These are phyloP conservation scores for Alternaria metachromatica DNA, from an alignment of 2,329 filamentous ascomycete genomes.

Conservation along the genomic window DNA sequence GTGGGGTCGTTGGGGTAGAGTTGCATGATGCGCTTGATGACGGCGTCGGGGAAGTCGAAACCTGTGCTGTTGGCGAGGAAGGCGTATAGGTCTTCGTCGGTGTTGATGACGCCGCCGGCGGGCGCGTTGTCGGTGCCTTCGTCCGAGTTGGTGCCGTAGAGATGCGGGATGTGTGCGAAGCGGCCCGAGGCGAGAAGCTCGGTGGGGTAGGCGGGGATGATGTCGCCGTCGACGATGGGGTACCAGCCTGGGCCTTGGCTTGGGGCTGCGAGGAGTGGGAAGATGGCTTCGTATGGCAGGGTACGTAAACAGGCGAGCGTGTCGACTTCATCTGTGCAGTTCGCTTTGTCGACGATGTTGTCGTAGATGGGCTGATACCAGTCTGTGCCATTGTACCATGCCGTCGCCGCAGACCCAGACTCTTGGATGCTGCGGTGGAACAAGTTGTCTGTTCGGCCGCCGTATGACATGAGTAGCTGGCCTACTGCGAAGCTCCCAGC, in stretches of 20 bases:
- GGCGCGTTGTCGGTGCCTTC: conserved; percentile 68
- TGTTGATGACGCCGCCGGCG: conserved; percentile 61
- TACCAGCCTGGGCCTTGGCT: conserved; percentile 49
- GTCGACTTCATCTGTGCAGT: conserved; percentile 60
- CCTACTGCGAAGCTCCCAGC: conserved; percentile 53
- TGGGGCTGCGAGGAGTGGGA: conserved; percentile 58
- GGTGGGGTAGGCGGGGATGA: conserved; percentile 61
- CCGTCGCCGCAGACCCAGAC: conserved; percentile 47
- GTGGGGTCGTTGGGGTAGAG: conserved; percentile 46
- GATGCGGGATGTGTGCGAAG: conserved; percentile 69
- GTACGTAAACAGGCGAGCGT: conserved; percentile 61
- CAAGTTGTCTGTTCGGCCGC: conserved; percentile 42
- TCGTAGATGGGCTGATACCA: conserved; percentile 59
- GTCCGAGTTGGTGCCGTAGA: conserved; percentile 70
- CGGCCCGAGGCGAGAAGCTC: conserved; percentile 62
- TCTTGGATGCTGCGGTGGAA: conserved; percentile 49
- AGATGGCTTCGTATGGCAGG: conserved; percentile 66
- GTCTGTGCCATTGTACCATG: conserved; percentile 49
- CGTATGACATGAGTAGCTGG: conserved; percentile 45
- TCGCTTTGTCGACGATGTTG: conserved; percentile 54
- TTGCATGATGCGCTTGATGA: conserved; percentile 41
- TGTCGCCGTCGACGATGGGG: conserved; percentile 63
- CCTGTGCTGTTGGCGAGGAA: conserved; percentile 45
- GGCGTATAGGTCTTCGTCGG: conserved; percentile 56
- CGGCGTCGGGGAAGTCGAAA: conserved; percentile 37